Percentiles rank a stretch among this genome's conserved stretches.
Conservation (phyloP, 495 filamentous ascomycete genomes). For the Daldinia childiae region DNA sequence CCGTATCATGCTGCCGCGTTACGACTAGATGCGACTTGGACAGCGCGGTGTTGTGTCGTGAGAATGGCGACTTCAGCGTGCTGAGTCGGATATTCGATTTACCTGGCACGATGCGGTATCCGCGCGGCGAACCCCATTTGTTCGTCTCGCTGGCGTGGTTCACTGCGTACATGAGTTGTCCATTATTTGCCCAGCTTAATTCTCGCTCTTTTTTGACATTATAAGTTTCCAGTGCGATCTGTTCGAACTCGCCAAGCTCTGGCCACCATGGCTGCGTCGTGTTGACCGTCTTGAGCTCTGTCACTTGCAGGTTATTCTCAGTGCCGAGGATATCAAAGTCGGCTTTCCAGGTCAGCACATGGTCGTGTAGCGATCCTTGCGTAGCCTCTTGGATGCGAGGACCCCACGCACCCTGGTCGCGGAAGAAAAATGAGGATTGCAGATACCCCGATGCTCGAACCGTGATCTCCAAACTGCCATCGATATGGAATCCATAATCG, state of each 20-base stretch:
- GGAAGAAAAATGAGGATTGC: constrained; percentile 60
- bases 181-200: constrained; percentile 61
- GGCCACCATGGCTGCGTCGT: constrained; percentile 61
- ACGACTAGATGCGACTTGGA: constrained; percentile 61
- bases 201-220: constrained; percentile 55
- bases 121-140: constrained; percentile 61
- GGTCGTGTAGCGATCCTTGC: constrained; percentile 61
- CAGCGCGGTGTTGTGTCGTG: constrained; percentile 55
- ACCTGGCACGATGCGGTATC: constrained; percentile 63
- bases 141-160: constrained; percentile 58
- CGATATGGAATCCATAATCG: constrained; percentile 63
- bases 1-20: constrained; percentile 62
- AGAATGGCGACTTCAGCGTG: constrained; percentile 57
- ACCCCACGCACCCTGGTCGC: constrained; percentile 56
- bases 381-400: constrained; percentile 59
- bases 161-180: constrained; percentile 57
- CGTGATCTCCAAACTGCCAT: constrained; percentile 64
- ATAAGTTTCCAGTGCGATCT: constrained; percentile 56
- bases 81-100: constrained; percentile 57
- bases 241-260: constrained; percentile 56
- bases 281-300: constrained; percentile 52
- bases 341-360: constrained; percentile 63
- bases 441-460: constrained; percentile 69
- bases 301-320: constrained; percentile 58
- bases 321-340: constrained; percentile 63